Base-by-base conservation (phyloP, 306 rosid species). In the Rosa rugosa region DNA sequence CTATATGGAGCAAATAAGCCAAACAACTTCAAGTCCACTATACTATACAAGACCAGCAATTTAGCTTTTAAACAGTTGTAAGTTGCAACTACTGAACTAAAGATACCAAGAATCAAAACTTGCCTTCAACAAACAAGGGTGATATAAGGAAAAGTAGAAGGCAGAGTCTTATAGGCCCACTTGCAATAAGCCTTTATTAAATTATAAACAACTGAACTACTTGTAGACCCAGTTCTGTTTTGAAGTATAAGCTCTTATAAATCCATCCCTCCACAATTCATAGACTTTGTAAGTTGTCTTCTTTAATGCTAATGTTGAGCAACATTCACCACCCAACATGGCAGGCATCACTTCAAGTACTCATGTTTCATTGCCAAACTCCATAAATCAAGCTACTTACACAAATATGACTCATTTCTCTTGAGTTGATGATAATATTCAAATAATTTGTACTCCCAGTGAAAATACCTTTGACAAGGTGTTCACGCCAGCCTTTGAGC, bases 401-500 rank as follows among this genome's bases (percentile, higher is more conserved):
- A 74, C 47, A 73, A 11, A 20, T 41, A 40, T 23, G 67, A 27
- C 54, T 71, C 54, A 23, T 42, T 57, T 40, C 23, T 36, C 47
- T 22, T 53, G 27, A 12, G 40, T 14, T 27, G 25, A 40, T 12
- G 13, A 63, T 49, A 11, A 18, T 2, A 7, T 12, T 79, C 22
- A 42, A 6, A 42, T 8, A 3, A 23, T 47, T 31, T 3, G 71
- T n/a, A 65, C 45, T 27, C 31, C 36, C 9, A 66, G 49, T 42
- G 41, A 41, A 4, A 54, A 72, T 87, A 92, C 97, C 94, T 69
- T 90, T 9, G 96, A 79, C 49, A 94, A 51, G 72, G 68, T 23
- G 76, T 90, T 92, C 18, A 92, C 57, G 22, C 84, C 94, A 7
- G 79, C 85, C 79, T 91, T 92, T 5, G 97, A 89, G 73, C 86